These are phyloP conservation scores for Mucor sp. DNA, from an alignment of 371 early-diverging fungal genomes.

Conservation along the genomic window DNA sequence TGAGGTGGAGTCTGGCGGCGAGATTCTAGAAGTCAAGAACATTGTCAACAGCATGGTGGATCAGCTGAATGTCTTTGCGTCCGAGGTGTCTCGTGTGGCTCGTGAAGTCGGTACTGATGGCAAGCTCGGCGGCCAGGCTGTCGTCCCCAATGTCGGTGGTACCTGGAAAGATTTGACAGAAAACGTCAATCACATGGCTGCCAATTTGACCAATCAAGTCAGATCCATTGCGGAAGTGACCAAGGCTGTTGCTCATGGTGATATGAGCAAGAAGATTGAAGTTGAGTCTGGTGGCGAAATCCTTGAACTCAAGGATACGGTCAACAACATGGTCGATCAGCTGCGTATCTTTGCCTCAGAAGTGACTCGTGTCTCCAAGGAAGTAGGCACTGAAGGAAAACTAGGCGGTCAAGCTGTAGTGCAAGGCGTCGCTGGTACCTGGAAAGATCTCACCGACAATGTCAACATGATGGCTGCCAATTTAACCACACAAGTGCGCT, in stretches of 20 bases:
- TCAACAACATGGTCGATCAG: constrained; percentile 53
- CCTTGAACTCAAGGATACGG: constrained; percentile 34
- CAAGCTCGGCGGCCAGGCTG: constrained; percentile 51
- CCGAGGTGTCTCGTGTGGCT: constrained; percentile 52
- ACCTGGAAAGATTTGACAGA: constrained; percentile 55
- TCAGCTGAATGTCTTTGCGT: constrained; percentile 58
- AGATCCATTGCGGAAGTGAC: constrained; percentile 62
- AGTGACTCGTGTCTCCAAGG: constrained; percentile 64
- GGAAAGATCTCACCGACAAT: constrained; percentile 66
- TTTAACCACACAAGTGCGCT: constrained; percentile 56
- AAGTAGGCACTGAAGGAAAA: constrained; percentile 66
- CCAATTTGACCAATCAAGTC: constrained; percentile 51
- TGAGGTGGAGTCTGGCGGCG: constrained; percentile 66
- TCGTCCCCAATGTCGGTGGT: constrained; percentile 48
- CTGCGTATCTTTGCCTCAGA: constrained; percentile 60
- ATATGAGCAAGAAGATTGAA: constrained; percentile 54
- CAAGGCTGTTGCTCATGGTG: constrained; percentile 57
- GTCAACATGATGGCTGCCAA: constrained; percentile 65
- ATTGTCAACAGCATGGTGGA: constrained; percentile 71
- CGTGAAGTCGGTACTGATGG: constrained; percentile 60
- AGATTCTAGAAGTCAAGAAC: constrained; percentile 66
- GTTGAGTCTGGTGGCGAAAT: constrained; percentile 47
- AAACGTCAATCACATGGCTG: constrained; percentile 54
- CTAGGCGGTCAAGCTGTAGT: constrained; percentile 52
- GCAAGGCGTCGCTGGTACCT: constrained; percentile 60